Evolutionary conservation across 2,329 filamentous ascomycete genomes (phyloP), one percentile per base, ranked within the genome.

Genomic region (Colletotrichum coccodes): DNA sequence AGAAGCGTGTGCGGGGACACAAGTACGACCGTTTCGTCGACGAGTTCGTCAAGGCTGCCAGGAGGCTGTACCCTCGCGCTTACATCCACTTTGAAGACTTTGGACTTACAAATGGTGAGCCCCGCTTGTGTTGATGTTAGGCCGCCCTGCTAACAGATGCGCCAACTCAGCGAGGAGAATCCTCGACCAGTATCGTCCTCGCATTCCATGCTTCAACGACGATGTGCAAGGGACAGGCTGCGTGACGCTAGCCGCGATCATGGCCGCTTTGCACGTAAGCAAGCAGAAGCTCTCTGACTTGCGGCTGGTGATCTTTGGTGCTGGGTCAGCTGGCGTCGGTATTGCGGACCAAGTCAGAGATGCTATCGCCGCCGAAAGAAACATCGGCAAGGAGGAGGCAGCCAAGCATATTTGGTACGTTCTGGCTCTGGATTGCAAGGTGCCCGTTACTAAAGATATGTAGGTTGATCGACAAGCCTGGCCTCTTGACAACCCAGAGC

Each of bases 41-140:
- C 52, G 87, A 81, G 0, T 97, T 97, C 74, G 88, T 97, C 9
- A 82, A 85, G 59, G 85, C 89, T 0, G 91, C 91, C 0, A 84
- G 90, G 50, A 89, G 91, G 73, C 84, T 90, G 2, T 97, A 91
- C 70, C 94, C 94, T 0, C 90, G 86, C 52, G 94, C 94, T 0
- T 95, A 95, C 73, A 91, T 97, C 23, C 94, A 97, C 75, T 97
- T 97, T 74, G 93, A 97, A 75, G 94, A 97, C 75, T 97, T 97
- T 81, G 94, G 94, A 0, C 81, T 97, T 0, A 79, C 79, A 1
- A 97, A 97, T 74, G 88, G 87, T 87, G 70, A 71, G 79, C 70
- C 4, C 8, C 6, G 4, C 18, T 9, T 14, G 16, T 18, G 18
- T 4, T 1, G 8, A 74, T 73, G 36, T 49, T 72, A 1, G 1